Evolutionary conservation across 1,284 basidiomycete genomes (phyloP).

Genomic region (Trametes pubescens): DNA sequence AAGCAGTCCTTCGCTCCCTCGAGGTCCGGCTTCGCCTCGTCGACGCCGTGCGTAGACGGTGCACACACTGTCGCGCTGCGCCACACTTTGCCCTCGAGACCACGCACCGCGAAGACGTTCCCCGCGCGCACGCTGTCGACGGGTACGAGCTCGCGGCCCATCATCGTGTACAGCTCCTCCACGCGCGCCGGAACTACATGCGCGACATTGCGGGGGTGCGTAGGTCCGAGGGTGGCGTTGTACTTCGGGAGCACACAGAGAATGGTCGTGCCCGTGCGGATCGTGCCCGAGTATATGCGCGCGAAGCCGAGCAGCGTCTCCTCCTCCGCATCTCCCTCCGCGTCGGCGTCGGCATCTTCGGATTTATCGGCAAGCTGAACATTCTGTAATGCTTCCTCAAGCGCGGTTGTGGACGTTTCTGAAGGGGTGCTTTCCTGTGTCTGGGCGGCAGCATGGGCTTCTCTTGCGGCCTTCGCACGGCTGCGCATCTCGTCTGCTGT

Average conservation of each 20-base stretch:
- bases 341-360: conserved; percentile 33
- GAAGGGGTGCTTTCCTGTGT: conserved; percentile 31
- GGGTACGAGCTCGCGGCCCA: conserved; percentile 92
- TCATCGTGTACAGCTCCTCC: conserved; percentile 93
- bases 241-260: conserved; percentile 92
- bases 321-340: conserved; percentile 52
- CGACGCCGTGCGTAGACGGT: conserved; percentile 55
- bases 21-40: conserved; percentile 44
- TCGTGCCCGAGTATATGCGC: conserved; percentile 90
- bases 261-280: conserved; percentile 73
- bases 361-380: conserved; percentile 33
- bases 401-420: conserved; percentile 32
- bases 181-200: conserved; percentile 73
- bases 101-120: conserved; percentile 94
- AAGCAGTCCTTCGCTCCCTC: conserved; percentile 60
- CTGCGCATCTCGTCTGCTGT: conserved; percentile 91
- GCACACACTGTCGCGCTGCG: conserved; percentile 92
- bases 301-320: conserved; percentile 92
- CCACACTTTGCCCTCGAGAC: conserved; percentile 91
- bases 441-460: conserved; percentile 48
- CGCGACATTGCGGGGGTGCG: conserved; percentile 76
- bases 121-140: conserved; percentile 92
- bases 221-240: conserved; percentile 69
- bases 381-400: conserved; percentile 36
- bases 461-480: conserved; percentile 70